Evolutionary conservation across 345 rosid species (phyloP), one percentile per base, ranked within the genome.

Genomic region (Geranium brycei): DNA sequence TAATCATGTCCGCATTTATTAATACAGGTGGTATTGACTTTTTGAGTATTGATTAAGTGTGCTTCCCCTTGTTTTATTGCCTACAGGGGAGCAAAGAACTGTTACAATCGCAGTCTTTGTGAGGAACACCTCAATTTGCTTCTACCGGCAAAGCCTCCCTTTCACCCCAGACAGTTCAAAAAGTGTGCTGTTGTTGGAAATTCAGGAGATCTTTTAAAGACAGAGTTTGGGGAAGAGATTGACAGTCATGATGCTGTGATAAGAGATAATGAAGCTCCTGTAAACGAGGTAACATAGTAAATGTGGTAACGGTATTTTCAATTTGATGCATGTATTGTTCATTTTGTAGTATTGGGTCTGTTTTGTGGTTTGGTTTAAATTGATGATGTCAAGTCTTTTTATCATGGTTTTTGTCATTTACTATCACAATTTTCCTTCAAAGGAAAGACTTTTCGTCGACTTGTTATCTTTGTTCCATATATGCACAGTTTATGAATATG

Each of bases 211-310:
- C 81, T 93, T 62, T 71, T 93, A 23, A 90, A 90, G 77, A 90
- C 97, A 13, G 72, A 81, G 69, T 88, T 93, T 19, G 96, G 99
- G 23, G 65, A 82, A 69, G 99, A 88, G 85, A 93, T 93, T 61
- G 99, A 93, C 73, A 77, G 88, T 63, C 97, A 93, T 76, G 96
- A 87, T 72, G 90, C 85, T 77, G 99, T 93, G 30, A 85, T 90
- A 70, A 80, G 97, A 64, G 97, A 90, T 66, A 93, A 93, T 68
- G 97, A 90, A 59, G 99, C 99, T 74, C 99, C 97, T 53, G 99
- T 93, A 64, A 93, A 79, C 79, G 61, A 83, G 95, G 97, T 90
- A 66, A 51, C 40, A 35, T 35, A 63, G 58, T 57, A 62, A 35
- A 59, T 58, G 2, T 58, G 61, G 3, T 31, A 53, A 51, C 53